phyloP scores from a whole-genome alignment of 2,329 filamentous ascomycete species.

The Pseudocercospora vitis region DNA sequence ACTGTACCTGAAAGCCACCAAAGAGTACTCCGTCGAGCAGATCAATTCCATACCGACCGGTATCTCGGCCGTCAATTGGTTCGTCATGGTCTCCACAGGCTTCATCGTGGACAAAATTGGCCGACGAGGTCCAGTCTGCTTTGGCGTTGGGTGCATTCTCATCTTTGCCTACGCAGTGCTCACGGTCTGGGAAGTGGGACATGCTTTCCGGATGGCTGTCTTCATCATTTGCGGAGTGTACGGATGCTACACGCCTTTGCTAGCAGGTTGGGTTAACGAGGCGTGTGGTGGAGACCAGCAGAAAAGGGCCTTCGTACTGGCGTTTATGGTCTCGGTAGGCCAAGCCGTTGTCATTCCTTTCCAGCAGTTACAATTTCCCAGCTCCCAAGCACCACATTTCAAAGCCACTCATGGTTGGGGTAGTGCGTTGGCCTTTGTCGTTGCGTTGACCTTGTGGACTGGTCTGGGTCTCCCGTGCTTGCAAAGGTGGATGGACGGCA shows the following conservation, averaged over 20 bases:
- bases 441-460: constrained; percentile 4
- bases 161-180: neutral
- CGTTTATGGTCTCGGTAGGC: constrained; percentile 5
- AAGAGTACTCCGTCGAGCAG: constrained; percentile 10
- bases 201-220: constrained; percentile 1
- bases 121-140: neutral
- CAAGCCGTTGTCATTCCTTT: constrained; percentile 1
- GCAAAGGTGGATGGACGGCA: neutral
- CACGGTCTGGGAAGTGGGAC: neutral
- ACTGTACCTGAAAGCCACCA: constrained; percentile 15
- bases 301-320: constrained; percentile 7
- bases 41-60: constrained; percentile 16
- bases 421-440: constrained; percentile 2
- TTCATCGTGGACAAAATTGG: constrained; percentile 3
- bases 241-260: constrained; percentile 2
- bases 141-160: neutral
- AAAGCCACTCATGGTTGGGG: constrained; percentile 3
- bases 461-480: neutral
- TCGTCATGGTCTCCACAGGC: constrained; percentile 5
- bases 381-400: neutral
- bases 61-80: constrained; percentile 5
- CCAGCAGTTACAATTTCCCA: constrained; percentile 5
- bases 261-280: constrained; percentile 3
- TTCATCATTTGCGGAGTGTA: constrained; percentile 1
- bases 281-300: constrained; percentile 6